phyloP scores from a whole-genome alignment of 208 protist genomes.

The Wallacemonas sp. region DNA sequence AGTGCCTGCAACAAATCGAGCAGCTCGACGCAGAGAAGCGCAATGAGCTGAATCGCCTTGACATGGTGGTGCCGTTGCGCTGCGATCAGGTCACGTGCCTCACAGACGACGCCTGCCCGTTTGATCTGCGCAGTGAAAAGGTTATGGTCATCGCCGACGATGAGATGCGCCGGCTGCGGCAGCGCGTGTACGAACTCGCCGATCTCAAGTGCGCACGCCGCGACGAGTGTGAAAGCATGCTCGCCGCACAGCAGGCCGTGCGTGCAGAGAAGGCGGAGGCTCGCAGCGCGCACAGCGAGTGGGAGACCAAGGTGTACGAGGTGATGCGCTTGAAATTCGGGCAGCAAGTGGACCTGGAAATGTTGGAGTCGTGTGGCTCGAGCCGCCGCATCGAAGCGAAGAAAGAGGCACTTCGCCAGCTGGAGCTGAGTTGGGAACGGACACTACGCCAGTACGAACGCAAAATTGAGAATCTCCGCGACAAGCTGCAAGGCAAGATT shows the following conservation, averaged over 20 bases:
- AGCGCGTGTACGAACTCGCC: conserved; percentile 77
- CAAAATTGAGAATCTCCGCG: conserved; percentile 64
- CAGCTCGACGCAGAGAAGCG: conserved; percentile 94
- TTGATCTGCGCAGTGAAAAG: conserved; percentile 39
- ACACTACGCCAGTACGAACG: conserved; percentile 64
- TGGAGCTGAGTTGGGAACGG: conserved; percentile 78
- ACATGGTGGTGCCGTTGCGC: conserved; percentile 87
- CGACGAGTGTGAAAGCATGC: conserved; percentile 50
- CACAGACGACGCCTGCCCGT: conserved; percentile 33
- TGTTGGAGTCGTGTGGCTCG: conserved; percentile 83
- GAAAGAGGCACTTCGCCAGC: conserved; percentile 83
- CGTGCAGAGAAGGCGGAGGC: conserved; percentile 69
- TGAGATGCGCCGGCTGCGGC: conserved; percentile 56
- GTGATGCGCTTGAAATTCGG: conserved; percentile 96
- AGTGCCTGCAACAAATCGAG: conserved; percentile 84
- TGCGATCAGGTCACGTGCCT: conserved; percentile 85
- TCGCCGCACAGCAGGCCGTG: conserved; percentile 56
- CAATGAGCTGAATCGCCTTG: conserved; percentile 94
- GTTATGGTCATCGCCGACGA: conserved; percentile 80
- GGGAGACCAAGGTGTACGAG: conserved; percentile 89
- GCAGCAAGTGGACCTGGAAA: conserved; percentile 91
- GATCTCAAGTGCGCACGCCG: conserved; percentile 67
- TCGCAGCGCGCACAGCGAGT: conserved; percentile 64
- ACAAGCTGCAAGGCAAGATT: conserved; percentile 57
- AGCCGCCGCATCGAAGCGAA: conserved; percentile 88